A percentile compares a stretch with the other conserved stretches of the same genome.
Conservation (phyloP, 2,329 filamentous ascomycete genomes). For the Torrubiella hemipterigena region DNA sequence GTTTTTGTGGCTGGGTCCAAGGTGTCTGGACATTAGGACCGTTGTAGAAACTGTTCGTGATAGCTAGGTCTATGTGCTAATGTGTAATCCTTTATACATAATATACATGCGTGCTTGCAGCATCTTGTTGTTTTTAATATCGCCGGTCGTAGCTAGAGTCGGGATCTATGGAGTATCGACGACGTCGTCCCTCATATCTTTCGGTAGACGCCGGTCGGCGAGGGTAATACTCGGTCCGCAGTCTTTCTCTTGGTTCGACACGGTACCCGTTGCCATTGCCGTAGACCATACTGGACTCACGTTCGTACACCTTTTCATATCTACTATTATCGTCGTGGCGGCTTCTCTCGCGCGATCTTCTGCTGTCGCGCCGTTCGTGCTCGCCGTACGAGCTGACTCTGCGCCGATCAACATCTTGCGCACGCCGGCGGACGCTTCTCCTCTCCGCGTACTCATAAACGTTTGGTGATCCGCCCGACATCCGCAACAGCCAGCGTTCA, state of each 20-base stretch:
- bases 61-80: neutral
- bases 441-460: constrained; percentile 28
- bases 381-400: too few relatives aligned
- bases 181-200: too few relatives aligned
- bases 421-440: constrained; percentile 5
- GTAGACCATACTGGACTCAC: too few relatives aligned
- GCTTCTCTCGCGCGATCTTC: too few relatives aligned
- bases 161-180: too few relatives aligned
- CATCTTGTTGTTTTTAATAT: neutral
- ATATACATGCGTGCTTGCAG: neutral
- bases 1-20: constrained; percentile 40
- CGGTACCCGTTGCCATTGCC: too few relatives aligned
- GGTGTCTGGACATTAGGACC: constrained; percentile 9
- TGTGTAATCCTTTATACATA: neutral
- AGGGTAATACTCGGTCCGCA: too few relatives aligned
- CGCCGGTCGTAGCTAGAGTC: neutral
- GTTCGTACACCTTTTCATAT: too few relatives aligned
- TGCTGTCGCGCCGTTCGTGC: too few relatives aligned
- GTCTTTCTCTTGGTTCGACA: too few relatives aligned
- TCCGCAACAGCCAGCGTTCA: constrained; percentile 33
- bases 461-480: constrained; percentile 30
- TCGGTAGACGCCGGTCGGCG: too few relatives aligned
- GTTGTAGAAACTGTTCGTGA: neutral
- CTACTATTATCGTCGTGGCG: too few relatives aligned
- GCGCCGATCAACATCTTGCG: neutral